Base-by-base conservation (phyloP, 805 yeast genomes). In the Saturnispora halmiae region DNA sequence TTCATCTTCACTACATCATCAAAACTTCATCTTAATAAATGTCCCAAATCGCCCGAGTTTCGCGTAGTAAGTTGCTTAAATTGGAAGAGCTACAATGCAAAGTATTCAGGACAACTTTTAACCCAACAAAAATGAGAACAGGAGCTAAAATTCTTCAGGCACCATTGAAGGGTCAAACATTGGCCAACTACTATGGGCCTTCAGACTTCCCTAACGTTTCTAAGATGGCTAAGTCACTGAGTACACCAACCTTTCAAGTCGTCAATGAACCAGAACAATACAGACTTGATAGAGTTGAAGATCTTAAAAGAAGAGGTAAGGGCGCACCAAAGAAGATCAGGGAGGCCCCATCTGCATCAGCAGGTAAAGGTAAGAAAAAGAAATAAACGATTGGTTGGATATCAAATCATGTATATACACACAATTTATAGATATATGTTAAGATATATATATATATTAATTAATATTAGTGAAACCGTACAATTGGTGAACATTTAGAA, bases 261-360 rank as follows among this genome's bases (percentile, higher is more conserved):
- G 69, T 71, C 5, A 81, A 82, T 50, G 82, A 80, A 41, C 75
- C 73, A 45, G 94, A 83, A 57, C 74, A 70, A 32, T 77, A 79
- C 60, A 71, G 94, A 61, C 54, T 80, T 46, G 71, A 66, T 44
- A 77, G 77, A 75, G 77, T 76, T 18, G 75, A 64, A 43, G 67
- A 66, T 36, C 71, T 84, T 61, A 82, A 78, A 69, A 79, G 82
- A 72, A 82, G 92, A 75, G 88, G 85, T 62, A 83, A 83, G 63
- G 88, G 90, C 60, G 86, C 92, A 10, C 94, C 92, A 52, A 75
- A 79, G 68, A 83, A 83, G 69, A 75, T 72, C 64, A 73, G 69
- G 52, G 72, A 67, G 49, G 66, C 64, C 19, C 62, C 62, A 21
- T 36, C 45, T 22, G 43, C 47, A 16, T 41, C 40, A 8, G 62